These are phyloP conservation scores for Fusarium avenaceum DNA, from an alignment of 2,329 filamentous ascomycete species.

Conservation along the genomic window DNA sequence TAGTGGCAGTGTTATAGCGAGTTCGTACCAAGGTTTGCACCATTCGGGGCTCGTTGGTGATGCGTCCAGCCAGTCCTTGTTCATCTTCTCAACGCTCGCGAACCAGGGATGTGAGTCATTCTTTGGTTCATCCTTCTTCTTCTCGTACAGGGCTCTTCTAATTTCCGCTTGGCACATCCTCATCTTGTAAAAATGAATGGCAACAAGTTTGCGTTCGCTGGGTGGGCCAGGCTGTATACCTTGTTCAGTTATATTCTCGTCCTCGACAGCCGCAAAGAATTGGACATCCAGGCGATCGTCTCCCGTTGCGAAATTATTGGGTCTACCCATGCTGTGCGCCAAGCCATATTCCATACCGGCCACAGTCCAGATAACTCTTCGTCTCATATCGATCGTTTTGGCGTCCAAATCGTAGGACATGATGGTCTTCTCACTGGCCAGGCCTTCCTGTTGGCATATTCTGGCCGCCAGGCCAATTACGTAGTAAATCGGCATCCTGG, in stretches of 20 bases:
- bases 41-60: conserved; percentile 78
- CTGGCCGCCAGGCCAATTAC: conserved; percentile 89
- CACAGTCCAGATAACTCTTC: conserved; percentile 89
- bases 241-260: conserved; percentile 82
- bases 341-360: conserved; percentile 90
- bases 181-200: conserved; percentile 96
- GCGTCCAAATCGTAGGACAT: conserved; percentile 77
- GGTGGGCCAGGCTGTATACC: conserved; percentile 80
- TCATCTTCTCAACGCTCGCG: conserved; percentile 79
- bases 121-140: conserved; percentile 80
- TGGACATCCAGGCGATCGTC: conserved; percentile 87
- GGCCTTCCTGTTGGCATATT: conserved; percentile 88
- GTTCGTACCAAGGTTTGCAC: conserved; percentile 81
- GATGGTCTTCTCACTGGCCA: conserved; percentile 91
- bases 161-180: conserved; percentile 89
- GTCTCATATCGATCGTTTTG: conserved; percentile 88
- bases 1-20: not conserved
- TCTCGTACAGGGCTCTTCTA: conserved; percentile 85
- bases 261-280: conserved; percentile 86
- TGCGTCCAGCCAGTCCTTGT: conserved; percentile 82
- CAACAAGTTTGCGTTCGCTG: conserved; percentile 86
- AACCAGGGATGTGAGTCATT: conserved; percentile 92
- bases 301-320: conserved; percentile 84
- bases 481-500: conserved; percentile 92
- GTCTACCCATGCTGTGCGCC: conserved; percentile 87